phyloP scores from a whole-genome alignment of 768 basidiomycete genomes.

The Leccinum imitatum region DNA sequence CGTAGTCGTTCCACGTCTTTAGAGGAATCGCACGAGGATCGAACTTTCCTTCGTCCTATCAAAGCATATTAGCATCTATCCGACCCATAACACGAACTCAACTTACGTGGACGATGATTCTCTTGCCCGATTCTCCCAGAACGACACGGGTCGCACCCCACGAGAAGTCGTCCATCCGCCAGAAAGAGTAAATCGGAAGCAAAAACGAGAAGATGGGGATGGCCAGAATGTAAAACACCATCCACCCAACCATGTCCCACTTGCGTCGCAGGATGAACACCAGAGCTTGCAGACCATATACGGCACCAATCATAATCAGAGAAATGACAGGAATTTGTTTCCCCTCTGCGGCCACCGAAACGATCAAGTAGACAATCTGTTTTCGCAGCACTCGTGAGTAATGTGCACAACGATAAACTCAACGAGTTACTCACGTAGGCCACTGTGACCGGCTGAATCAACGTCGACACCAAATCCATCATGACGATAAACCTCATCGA shows the following conservation, averaged over 20 bases:
- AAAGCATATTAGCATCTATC: constrained; percentile 8
- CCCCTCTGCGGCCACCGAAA: constrained; percentile 66
- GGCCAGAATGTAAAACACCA: constrained; percentile 93
- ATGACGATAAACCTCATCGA: constrained; percentile 99
- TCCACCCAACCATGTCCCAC: constrained; percentile 99
- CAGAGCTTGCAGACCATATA: constrained; percentile 92
- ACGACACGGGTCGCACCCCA: constrained; percentile 95
- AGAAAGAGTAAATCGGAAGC: constrained; percentile 94
- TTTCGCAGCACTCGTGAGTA: constrained; percentile 8
- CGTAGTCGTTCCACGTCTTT: constrained; percentile 96
- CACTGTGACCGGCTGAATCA: constrained; percentile 83
- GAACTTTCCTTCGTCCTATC: constrained; percentile 96
- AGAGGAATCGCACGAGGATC: constrained; percentile 91
- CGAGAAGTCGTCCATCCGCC: constrained; percentile 97
- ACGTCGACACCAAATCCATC: constrained; percentile 88
- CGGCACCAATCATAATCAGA: constrained; percentile 88
- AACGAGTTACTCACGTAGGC: constrained; percentile 67
- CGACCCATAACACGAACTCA: background rate
- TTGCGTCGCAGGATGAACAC: constrained; percentile 91
- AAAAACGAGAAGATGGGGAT: constrained; percentile 93
- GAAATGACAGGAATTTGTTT: constrained; percentile 77
- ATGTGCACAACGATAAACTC: background rate
- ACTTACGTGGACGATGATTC: constrained; percentile 89
- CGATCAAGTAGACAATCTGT: constrained; percentile 86
- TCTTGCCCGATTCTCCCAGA: constrained; percentile 92